These are phyloP conservation scores for Diaporthe ilicicola DNA, from an alignment of 2,329 filamentous ascomycete genomes.

Conservation along the genomic window DNA sequence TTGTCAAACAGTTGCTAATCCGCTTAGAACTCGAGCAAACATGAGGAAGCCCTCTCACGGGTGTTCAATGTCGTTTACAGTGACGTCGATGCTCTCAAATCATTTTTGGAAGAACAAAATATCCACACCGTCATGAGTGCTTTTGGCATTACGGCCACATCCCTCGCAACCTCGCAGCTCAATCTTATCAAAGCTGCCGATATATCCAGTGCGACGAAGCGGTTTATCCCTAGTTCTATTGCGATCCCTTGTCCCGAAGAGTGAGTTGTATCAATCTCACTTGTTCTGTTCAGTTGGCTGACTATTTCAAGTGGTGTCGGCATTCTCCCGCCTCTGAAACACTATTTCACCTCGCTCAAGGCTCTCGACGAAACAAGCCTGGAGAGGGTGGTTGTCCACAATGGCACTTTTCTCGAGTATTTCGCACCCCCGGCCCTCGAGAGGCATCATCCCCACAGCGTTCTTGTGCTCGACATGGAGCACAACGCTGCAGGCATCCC, in stretches of 20 bases:
- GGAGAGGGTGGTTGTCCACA: conserved; percentile 48
- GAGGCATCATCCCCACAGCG: conserved; percentile 48
- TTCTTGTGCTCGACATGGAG: conserved; percentile 53
- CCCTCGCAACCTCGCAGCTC: neutral
- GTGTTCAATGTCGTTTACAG: neutral
- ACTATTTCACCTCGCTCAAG: conserved; percentile 4
- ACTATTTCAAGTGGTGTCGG: neutral
- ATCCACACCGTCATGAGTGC: neutral
- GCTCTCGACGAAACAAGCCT: conserved; percentile 43
- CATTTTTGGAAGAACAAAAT: neutral
- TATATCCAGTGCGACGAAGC: neutral
- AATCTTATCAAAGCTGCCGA: neutral
- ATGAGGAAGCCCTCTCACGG: neutral
- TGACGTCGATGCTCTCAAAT: neutral
- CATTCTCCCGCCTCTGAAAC: neutral
- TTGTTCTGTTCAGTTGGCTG: no score
- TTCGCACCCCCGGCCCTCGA: conserved; percentile 48
- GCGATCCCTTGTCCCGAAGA: neutral
- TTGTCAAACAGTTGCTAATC: neutral
- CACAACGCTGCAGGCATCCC: conserved; percentile 57
- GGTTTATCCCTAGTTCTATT: conserved; percentile 10
- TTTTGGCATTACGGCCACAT: neutral
- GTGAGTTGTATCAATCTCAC: neutral
- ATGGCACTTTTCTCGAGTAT: conserved; percentile 57
- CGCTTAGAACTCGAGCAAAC: neutral